Evolutionary conservation across 1,139 yeast genomes (phyloP).

Genomic region (Debaryomyces udenii): DNA sequence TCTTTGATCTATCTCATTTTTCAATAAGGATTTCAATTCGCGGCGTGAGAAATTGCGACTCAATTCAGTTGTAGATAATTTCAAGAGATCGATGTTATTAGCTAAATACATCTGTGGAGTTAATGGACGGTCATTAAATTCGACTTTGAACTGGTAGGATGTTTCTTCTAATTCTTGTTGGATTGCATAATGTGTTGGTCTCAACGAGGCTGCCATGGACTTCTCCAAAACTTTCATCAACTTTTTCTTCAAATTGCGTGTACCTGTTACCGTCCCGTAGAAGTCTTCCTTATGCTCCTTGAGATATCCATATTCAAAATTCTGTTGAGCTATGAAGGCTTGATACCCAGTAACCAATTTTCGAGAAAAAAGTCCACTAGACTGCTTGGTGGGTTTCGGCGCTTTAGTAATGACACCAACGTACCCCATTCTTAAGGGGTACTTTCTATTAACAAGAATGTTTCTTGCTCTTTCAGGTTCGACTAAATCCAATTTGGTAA

Average conservation of each 20-base stretch:
- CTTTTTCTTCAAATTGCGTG: constrained; percentile 73
- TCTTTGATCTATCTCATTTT: constrained; percentile 85
- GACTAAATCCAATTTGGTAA: constrained; percentile 90
- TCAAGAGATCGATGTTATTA: constrained; percentile 84
- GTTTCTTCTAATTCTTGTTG: constrained; percentile 94
- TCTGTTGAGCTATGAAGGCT: constrained; percentile 64
- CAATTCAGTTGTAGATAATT: constrained; percentile 84
- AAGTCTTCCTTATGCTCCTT: constrained; percentile 63
- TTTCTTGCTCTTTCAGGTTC: constrained; percentile 72
- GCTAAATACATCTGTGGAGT: constrained; percentile 95
- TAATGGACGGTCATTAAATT: constrained; percentile 89
- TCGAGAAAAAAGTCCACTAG: constrained; percentile 35
- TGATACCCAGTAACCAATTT: constrained; percentile 43
- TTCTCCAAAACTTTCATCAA: constrained; percentile 84
- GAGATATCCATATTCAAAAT: constrained; percentile 62
- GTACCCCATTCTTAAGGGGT: constrained; percentile 93
- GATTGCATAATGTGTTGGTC: constrained; percentile 84
- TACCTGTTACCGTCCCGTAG: constrained; percentile 71
- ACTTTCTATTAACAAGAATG: constrained; percentile 73
- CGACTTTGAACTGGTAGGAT: constrained; percentile 90
- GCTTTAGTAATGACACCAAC: constrained; percentile 93
- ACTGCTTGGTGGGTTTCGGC: constrained; percentile 42
- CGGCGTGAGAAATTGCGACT: constrained; percentile 81
- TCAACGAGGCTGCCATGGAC: constrained; percentile 87
- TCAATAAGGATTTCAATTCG: constrained; percentile 76